Percentiles rank a stretch among this genome's conserved stretches.
Evolutionary conservation across 179 eudicot species (phyloP).

Genomic region (Patellifolia procumbens): DNA sequence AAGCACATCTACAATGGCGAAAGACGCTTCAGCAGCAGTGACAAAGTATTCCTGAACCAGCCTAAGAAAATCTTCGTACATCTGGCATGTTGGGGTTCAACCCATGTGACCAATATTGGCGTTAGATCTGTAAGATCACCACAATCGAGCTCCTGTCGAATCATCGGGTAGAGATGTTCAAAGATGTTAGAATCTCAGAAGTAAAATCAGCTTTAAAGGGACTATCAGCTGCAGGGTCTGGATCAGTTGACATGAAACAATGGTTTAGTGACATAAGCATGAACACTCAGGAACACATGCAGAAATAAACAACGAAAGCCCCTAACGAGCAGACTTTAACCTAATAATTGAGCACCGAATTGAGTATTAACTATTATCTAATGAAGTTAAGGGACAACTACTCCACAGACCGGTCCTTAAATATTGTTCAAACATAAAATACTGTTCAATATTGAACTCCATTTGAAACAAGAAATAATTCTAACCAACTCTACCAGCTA

Average conservation of each 20-base stretch:
- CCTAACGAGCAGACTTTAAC: too few relatives aligned
- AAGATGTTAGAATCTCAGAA: conserved; percentile 10
- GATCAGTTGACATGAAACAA: conserved; percentile 15
- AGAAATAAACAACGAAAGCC: too few relatives aligned
- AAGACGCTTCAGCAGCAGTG: neutral
- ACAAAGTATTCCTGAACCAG: conserved; percentile 9
- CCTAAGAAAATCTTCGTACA: neutral
- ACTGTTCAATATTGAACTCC: too few relatives aligned
- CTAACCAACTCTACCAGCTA: too few relatives aligned
- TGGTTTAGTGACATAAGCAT: conserved; percentile 15
- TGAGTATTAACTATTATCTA: too few relatives aligned
- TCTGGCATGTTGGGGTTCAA: conserved; percentile 3
- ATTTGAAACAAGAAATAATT: too few relatives aligned
- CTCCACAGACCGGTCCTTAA: too few relatives aligned
- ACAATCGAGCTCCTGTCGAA: conserved; percentile 1
- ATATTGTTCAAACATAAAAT: too few relatives aligned
- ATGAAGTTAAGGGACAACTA: too few relatives aligned
- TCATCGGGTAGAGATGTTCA: neutral
- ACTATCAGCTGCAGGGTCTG: neutral
- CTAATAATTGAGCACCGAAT: too few relatives aligned
- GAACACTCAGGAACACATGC: neutral
- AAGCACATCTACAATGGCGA: conserved; percentile 18
- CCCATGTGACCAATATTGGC: conserved; percentile 9
- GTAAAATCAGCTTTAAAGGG: neutral
- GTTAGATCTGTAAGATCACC: neutral